These are phyloP conservation scores for Talaromyces wortmannii DNA, from an alignment of 495 filamentous ascomycete genomes.

Conservation along the genomic window DNA sequence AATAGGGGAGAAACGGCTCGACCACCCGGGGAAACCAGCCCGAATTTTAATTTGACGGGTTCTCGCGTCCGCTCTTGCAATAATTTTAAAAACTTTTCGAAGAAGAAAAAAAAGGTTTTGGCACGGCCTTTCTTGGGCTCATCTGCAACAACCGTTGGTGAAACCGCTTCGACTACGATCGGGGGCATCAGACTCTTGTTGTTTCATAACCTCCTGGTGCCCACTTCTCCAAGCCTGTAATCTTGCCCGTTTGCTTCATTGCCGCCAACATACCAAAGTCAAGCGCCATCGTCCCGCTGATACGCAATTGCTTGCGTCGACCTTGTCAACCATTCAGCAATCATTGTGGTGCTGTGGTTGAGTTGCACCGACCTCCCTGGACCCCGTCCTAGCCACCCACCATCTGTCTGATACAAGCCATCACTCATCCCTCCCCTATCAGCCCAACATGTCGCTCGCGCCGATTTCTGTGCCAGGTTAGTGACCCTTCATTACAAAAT, in stretches of 20 bases:
- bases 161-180: background rate
- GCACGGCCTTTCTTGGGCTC: background rate
- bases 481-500: background rate
- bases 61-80: too few species aligned
- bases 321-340: background rate
- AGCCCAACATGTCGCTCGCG: constrained; percentile 6
- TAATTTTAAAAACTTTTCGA: constrained; percentile 1
- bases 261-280: background rate
- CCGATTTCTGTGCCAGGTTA: constrained; percentile 7
- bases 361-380: background rate
- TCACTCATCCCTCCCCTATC: background rate
- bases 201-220: background rate
- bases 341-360: background rate
- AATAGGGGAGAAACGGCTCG: too few species aligned
- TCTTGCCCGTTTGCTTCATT: background rate
- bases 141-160: background rate
- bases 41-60: too few species aligned
- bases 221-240: constrained; percentile 1
- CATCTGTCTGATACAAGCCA: constrained; percentile 1
- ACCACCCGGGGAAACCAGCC: too few species aligned
- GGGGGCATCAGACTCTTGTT: background rate
- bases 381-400: background rate
- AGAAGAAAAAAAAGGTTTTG: background rate
- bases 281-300: background rate
- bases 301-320: constrained; percentile 2